These are phyloP conservation scores for Omphalotus guepiniiformis DNA, from an alignment of 768 basidiomycete species.

Conservation along the genomic window DNA sequence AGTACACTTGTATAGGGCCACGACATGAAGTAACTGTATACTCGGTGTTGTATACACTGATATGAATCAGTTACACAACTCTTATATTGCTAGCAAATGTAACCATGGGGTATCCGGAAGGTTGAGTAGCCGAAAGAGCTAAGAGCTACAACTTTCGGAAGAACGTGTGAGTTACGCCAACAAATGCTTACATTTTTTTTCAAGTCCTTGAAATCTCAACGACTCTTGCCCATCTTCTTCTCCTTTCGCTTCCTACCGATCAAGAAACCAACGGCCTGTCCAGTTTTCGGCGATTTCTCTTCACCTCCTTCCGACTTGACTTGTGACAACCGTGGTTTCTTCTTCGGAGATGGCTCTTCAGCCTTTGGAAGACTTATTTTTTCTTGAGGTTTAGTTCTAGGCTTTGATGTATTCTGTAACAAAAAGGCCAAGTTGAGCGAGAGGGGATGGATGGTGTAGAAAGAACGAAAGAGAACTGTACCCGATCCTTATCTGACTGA, in stretches of 20 bases:
- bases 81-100: too few species aligned
- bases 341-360: conserved; percentile 25
- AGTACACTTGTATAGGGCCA: too few species aligned
- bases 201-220: too few species aligned
- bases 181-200: too few species aligned
- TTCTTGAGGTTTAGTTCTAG: conserved; percentile 12
- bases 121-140: too few species aligned
- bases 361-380: conserved; percentile 10
- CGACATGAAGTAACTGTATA: too few species aligned
- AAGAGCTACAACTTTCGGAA: too few species aligned
- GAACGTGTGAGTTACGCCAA: too few species aligned
- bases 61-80: too few species aligned
- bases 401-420: conserved; percentile 6
- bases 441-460: background rate
- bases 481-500: conserved; percentile 37
- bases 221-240: conserved; percentile 39
- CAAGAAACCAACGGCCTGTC: conserved; percentile 55
- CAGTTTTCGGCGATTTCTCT: conserved; percentile 21
- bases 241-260: conserved; percentile 82
- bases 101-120: too few species aligned
- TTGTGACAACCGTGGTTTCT: conserved; percentile 27
- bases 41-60: too few species aligned
- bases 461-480: conserved; percentile 17
- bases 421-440: conserved; percentile 1
- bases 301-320: conserved; percentile 10